Conservation (phyloP, 2,329 filamentous ascomycete genomes). For the Didymella segeticola region DNA sequence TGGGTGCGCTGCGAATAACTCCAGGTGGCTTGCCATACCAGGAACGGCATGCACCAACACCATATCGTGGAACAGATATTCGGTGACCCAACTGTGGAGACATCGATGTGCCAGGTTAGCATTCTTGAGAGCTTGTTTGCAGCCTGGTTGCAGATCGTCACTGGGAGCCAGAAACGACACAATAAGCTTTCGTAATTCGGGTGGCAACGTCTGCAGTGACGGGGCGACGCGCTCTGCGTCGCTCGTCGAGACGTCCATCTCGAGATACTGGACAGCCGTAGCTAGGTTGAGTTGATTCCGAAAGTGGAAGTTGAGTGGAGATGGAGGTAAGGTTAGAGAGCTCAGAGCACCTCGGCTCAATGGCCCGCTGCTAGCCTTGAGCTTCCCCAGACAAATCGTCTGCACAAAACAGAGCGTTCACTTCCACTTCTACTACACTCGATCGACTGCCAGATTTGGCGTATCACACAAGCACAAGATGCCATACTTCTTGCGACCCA, state of each 20-base stretch:
- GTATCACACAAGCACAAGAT: slow-evolving; percentile 19
- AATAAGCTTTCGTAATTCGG: slow-evolving; percentile 24
- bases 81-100: slow-evolving; percentile 24
- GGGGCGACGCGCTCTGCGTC: background rate
- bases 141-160: slow-evolving; percentile 9
- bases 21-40: slow-evolving; percentile 18
- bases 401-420: background rate
- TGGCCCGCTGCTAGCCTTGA: slow-evolving; percentile 26
- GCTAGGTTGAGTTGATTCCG: background rate
- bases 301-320: background rate
- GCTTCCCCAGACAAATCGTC: slow-evolving; percentile 4
- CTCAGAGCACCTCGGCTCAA: slow-evolving; percentile 2
- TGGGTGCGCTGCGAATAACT: slow-evolving; percentile 12
- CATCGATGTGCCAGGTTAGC: slow-evolving; percentile 25
- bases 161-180: slow-evolving; percentile 21
- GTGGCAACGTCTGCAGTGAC: slow-evolving; percentile 20
- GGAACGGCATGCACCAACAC: slow-evolving; percentile 17
- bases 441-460: background rate
- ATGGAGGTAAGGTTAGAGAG: background rate
- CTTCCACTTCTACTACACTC: background rate
- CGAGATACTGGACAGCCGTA: too few species aligned
- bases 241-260: background rate
- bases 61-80: slow-evolving; percentile 28
- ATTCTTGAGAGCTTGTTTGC: slow-evolving; percentile 22
- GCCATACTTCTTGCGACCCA: slow-evolving; percentile 32